phyloP scores from a whole-genome alignment of 1,284 basidiomycete genomes.

The Trichosporon ovoides region DNA sequence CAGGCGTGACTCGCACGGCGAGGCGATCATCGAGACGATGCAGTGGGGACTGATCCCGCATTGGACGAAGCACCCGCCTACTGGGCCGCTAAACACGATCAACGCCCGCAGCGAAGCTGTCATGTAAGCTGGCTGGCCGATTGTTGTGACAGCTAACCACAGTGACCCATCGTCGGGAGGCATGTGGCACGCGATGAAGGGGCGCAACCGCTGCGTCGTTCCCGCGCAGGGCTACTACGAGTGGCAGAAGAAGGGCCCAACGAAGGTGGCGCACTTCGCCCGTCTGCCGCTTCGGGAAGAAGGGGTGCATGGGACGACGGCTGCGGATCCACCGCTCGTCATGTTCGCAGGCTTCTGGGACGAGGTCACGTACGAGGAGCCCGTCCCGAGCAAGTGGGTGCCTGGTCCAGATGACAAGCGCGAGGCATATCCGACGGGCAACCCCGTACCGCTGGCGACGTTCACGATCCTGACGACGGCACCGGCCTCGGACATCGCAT shows the following conservation, averaged over 20 bases:
- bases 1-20: slow-evolving; percentile 46
- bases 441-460: slow-evolving; percentile 63
- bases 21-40: slow-evolving; percentile 45
- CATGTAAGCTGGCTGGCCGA: slow-evolving; percentile 50
- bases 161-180: slow-evolving; percentile 52
- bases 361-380: slow-evolving; percentile 54
- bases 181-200: slow-evolving; percentile 76
- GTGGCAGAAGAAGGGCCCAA: slow-evolving; percentile 76
- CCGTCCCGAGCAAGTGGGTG: slow-evolving; percentile 25
- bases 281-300: slow-evolving; percentile 52
- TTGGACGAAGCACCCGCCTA: slow-evolving; percentile 65
- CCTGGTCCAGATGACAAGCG: slow-evolving; percentile 26
- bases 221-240: slow-evolving; percentile 83
- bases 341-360: slow-evolving; percentile 87
- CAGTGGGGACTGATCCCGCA: slow-evolving; percentile 87
- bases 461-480: slow-evolving; percentile 86
- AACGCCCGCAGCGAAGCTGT: slow-evolving; percentile 84
- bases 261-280: slow-evolving; percentile 72
- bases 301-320: slow-evolving; percentile 20
- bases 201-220: slow-evolving; percentile 70
- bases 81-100: slow-evolving; percentile 71
- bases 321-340: slow-evolving; percentile 61
- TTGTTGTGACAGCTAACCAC: not conserved
- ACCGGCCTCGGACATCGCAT: slow-evolving; percentile 62
- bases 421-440: slow-evolving; percentile 49